Percentiles rank a stretch among this genome's conserved stretches.
Conservation (phyloP, 805 yeast species). For the Lachancea dasiensis region DNA sequence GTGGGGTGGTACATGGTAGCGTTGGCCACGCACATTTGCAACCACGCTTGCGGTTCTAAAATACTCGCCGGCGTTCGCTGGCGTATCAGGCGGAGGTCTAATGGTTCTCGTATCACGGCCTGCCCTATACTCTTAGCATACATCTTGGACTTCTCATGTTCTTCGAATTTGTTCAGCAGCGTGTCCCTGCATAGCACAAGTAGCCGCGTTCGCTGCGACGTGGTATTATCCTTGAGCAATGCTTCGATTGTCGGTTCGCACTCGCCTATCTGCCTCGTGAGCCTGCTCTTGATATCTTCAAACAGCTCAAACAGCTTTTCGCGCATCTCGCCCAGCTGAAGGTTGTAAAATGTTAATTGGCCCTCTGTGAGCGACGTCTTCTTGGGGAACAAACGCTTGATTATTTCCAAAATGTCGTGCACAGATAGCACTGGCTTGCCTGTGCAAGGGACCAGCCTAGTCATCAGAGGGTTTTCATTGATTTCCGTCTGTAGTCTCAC, state of each 20-base stretch:
- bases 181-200: slow-evolving; percentile 30
- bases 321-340: slow-evolving; percentile 21
- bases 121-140: slow-evolving; percentile 9
- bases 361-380: slow-evolving; percentile 31
- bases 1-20: slow-evolving; percentile 23
- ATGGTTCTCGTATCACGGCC: slow-evolving; percentile 7
- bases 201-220: slow-evolving; percentile 15
- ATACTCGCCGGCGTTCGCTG: slow-evolving; percentile 19
- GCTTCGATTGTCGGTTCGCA: slow-evolving; percentile 12
- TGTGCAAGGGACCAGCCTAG: slow-evolving; percentile 18
- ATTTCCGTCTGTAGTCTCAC: slow-evolving; percentile 31
- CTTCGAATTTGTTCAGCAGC: slow-evolving; percentile 28
- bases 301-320: slow-evolving; percentile 18
- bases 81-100: slow-evolving; percentile 10
- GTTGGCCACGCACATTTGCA: slow-evolving; percentile 29
- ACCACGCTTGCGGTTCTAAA: slow-evolving; percentile 27
- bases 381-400: slow-evolving; percentile 27
- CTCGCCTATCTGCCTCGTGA: slow-evolving; percentile 5
- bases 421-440: slow-evolving; percentile 25
- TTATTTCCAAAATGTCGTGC: slow-evolving; percentile 27
- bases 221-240: slow-evolving; percentile 7
- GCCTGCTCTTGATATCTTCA: slow-evolving; percentile 3
- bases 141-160: slow-evolving; percentile 14
- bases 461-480: slow-evolving; percentile 27
- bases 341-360: slow-evolving; percentile 29